A percentile compares a stretch with the other conserved stretches of the same genome.
These are phyloP conservation scores for Beauveria australis DNA, from an alignment of 2,329 filamentous ascomycete genomes.

Conservation along the genomic window DNA sequence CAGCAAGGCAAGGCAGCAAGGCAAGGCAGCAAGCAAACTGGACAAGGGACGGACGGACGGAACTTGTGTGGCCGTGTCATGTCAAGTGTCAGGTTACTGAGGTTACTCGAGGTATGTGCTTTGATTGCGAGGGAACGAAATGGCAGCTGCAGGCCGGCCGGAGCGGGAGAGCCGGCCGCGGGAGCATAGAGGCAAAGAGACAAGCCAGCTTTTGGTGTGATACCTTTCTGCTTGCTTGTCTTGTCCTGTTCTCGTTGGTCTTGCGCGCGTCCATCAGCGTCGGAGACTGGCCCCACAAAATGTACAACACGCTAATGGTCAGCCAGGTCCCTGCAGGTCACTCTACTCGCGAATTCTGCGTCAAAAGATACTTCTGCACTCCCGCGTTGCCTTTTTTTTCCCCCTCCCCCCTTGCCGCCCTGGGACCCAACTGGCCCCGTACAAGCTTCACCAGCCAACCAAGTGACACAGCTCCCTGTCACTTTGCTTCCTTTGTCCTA, in stretches of 20 bases:
- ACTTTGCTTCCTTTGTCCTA: neutral
- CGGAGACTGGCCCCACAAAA: neutral
- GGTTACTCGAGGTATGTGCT: neutral
- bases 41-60: neutral
- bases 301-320: constrained; percentile 13
- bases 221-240: neutral
- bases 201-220: too few relatives aligned
- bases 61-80: neutral
- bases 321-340: constrained; percentile 4
- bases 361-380: constrained; percentile 5
- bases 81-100: neutral
- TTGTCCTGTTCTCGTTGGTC: neutral
- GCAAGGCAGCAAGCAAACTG: neutral
- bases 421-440: neutral
- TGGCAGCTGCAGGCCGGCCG: too few relatives aligned
- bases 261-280: neutral
- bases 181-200: too few relatives aligned
- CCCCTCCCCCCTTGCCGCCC: neutral
- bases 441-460: neutral
- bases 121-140: neutral
- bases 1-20: neutral
- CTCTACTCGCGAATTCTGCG: neutral
- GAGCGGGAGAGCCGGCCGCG: neutral
- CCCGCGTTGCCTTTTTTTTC: neutral
- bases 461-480: too few relatives aligned